Conservation (phyloP, 345 rosid genomes). For the Euclidium syriacum region DNA sequence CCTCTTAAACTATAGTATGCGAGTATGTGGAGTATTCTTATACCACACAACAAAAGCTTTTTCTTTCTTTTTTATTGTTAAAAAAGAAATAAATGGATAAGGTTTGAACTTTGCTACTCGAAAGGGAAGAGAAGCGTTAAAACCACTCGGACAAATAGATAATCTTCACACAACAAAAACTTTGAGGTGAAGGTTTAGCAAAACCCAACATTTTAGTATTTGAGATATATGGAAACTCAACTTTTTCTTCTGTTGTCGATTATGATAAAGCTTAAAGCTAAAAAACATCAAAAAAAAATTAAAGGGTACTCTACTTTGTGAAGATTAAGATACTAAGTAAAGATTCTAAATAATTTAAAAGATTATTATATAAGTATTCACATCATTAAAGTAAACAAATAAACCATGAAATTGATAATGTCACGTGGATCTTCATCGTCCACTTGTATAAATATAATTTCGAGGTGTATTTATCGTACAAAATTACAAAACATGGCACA, state of each 20-base stretch:
- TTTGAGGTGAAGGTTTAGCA: too few species aligned
- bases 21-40: too few species aligned
- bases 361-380: background rate
- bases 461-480: conserved; percentile 14
- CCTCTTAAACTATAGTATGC: too few species aligned
- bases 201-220: too few species aligned
- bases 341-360: background rate
- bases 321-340: background rate
- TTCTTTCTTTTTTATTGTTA: too few species aligned
- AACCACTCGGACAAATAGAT: too few species aligned
- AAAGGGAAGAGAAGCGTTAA: too few species aligned
- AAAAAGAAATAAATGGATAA: too few species aligned
- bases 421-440: conserved; percentile 27
- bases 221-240: too few species aligned
- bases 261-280: conserved; percentile 7
- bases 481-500: conserved; percentile 18
- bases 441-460: background rate
- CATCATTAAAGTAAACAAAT: background rate
- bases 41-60: too few species aligned
- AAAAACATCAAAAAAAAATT: background rate
- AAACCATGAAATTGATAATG: background rate
- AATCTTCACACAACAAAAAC: too few species aligned
- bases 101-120: too few species aligned
- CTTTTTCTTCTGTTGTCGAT: background rate
- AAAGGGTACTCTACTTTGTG: background rate